These are phyloP conservation scores for Salix purpurea DNA, from an alignment of 345 rosid species.

Conservation along the genomic window DNA sequence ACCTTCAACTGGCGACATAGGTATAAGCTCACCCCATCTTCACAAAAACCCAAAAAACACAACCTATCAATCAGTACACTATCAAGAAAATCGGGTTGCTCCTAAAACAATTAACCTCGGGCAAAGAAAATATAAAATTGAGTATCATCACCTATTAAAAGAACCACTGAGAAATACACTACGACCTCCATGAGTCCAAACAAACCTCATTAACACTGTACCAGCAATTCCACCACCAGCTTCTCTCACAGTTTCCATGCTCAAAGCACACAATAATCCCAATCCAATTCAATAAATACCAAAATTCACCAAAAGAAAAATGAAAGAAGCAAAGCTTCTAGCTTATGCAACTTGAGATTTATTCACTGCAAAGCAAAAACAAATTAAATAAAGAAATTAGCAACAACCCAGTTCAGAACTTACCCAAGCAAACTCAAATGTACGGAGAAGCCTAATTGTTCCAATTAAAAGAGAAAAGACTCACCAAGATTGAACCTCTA, in stretches of 20 bases:
- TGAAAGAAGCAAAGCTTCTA: background rate
- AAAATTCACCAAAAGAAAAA: background rate
- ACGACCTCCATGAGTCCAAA: conserved; percentile 34
- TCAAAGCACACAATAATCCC: conserved; percentile 5
- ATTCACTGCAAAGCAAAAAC: conserved; percentile 6
- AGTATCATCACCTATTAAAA: conserved; percentile 22
- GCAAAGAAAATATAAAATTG: background rate
- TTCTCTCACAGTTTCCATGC: conserved; percentile 24
- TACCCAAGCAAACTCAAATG: background rate
- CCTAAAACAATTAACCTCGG: background rate
- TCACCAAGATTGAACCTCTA: background rate
- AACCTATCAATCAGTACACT: background rate
- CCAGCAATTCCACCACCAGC: conserved; percentile 17
- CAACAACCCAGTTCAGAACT: background rate
- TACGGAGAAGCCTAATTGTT: background rate
- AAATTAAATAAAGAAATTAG: background rate
- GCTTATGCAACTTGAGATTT: background rate
- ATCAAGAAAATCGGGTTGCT: background rate
- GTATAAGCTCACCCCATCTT: conserved; percentile 32
- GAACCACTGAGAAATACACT: conserved; percentile 29
- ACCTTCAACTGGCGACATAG: conserved; percentile 32
- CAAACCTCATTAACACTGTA: conserved; percentile 22
- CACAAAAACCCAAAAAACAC: conserved; percentile 4
- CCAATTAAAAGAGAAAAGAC: background rate
- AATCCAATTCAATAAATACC: background rate